Evolutionary conservation across 805 yeast species (phyloP), one percentile per base, ranked within the genome.

Genomic region (Hanseniaspora hatyaiensis): DNA sequence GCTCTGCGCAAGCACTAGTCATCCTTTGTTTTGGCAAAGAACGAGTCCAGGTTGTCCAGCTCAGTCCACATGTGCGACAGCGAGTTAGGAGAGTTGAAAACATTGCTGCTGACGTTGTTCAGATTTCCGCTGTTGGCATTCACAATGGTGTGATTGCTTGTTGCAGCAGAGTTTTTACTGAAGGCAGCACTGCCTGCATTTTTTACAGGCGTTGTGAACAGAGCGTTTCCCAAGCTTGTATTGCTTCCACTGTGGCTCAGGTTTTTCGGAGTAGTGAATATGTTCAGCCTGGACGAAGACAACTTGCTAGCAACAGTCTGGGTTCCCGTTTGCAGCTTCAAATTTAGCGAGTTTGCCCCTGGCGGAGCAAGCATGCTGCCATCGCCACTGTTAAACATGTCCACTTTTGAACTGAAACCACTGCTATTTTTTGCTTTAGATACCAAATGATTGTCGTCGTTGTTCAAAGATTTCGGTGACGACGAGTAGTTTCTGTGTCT

Each of bases 11-110:
- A n/a, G n/a, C n/a, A n/a, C n/a, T n/a, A n/a, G n/a, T 37, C 31
- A 37, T 37, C 31, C 11, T 45, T 40, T 4, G 31, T 82, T 50
- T 78, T 82, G 0, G 94, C 82, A 63, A 87, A 87, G 58, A 87
- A 87, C 8, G 89, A 80, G 58, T 87, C 95, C 54, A 87, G 70
- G 54, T 85, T 87, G 57, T 87, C 95, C 53, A 87, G 68, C 11
- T 92, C 92, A 1, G 94, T 94, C 80, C 94, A 82, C 83, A 87
- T 85, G 57, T 86, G 82, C 57, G 88, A 82, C 55, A 87, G 69
- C 0, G 94, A 80, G 0, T 82, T 84, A 6, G 49, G 49, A 23
- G 49, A 45, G 9, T 33, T 37, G 9, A 43, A 36, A 4, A 29
- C 36, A 20, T 15, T 29, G 12, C 30, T n/a, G 20, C 9, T 37